Evolutionary conservation across 139 green algal species (phyloP).

Genomic region (Coelastrella sp.): DNA sequence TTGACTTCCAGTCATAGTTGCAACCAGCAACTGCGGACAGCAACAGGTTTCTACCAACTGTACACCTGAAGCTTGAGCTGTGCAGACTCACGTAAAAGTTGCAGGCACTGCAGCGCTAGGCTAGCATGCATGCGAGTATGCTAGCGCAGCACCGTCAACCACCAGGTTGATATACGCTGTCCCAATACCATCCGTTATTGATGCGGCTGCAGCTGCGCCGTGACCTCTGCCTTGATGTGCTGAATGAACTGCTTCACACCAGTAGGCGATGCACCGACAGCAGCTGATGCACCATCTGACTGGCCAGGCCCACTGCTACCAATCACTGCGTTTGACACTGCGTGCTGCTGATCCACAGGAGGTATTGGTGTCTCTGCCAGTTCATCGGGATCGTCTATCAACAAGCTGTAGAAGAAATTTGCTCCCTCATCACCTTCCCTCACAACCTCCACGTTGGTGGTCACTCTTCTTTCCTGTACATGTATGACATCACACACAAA

Average conservation of each 20-base stretch:
- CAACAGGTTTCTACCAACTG: too few species aligned
- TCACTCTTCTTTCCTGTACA: slow-evolving; percentile 69
- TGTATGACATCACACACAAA: too few species aligned
- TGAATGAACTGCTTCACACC: slow-evolving; percentile 68
- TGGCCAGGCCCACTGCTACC: too few species aligned
- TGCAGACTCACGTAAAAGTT: too few species aligned
- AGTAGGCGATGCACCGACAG: slow-evolving; percentile 17
- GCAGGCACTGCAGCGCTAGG: too few species aligned
- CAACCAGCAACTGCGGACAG: too few species aligned
- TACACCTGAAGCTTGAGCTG: too few species aligned
- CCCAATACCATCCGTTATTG: slow-evolving; percentile 5
- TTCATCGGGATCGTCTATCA: slow-evolving; percentile 81
- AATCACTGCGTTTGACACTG: neutral
- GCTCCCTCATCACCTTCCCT: slow-evolving; percentile 66
- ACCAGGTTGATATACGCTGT: too few species aligned
- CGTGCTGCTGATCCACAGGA: slow-evolving; percentile 44
- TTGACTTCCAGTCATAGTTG: too few species aligned
- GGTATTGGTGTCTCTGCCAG: slow-evolving; percentile 19
- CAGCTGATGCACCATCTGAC: neutral
- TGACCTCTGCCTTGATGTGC: slow-evolving; percentile 58
- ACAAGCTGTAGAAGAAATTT: slow-evolving; percentile 69
- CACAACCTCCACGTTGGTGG: slow-evolving; percentile 74
- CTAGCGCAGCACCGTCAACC: too few species aligned
- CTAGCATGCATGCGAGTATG: too few species aligned
- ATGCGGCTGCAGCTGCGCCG: slow-evolving; percentile 52